These are phyloP conservation scores for Fusarium albosuccineum DNA, from an alignment of 2,329 filamentous ascomycete species.

Conservation along the genomic window DNA sequence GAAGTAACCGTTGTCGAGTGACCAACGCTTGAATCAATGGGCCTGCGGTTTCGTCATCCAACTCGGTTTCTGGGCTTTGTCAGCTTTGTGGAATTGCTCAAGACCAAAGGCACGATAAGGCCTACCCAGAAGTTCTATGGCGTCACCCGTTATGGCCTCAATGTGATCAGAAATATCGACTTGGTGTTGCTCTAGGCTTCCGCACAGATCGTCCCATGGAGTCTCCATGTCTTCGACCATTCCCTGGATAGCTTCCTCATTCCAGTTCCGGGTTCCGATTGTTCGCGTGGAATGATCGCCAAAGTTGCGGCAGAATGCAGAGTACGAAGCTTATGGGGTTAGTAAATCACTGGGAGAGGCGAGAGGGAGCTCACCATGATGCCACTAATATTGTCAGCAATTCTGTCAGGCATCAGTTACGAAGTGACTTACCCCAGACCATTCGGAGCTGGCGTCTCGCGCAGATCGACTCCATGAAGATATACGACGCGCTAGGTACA, in stretches of 20 bases:
- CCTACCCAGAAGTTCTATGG: slow-evolving; percentile 36
- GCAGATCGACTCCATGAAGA: slow-evolving; percentile 41
- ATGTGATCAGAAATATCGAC: slow-evolving; percentile 2
- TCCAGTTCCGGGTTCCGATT: slow-evolving; percentile 56
- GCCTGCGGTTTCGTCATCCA: not conserved
- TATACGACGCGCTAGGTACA: not conserved
- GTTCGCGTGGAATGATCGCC: slow-evolving; percentile 51
- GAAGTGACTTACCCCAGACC: slow-evolving; percentile 52
- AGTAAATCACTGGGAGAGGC: not conserved
- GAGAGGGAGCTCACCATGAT: slow-evolving; percentile 34
- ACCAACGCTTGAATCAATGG: slow-evolving; percentile 45
- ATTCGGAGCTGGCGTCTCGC: slow-evolving; percentile 45
- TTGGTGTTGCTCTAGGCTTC: not conserved
- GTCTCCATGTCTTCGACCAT: slow-evolving; percentile 52
- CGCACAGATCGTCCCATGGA: slow-evolving; percentile 49
- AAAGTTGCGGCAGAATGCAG: slow-evolving; percentile 58
- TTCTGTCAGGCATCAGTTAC: not conserved
- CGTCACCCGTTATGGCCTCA: not conserved
- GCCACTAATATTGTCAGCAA: slow-evolving; percentile 46
- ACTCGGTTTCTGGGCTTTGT: not conserved
- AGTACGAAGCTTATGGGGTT: slow-evolving; percentile 49
- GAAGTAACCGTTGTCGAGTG: slow-evolving; percentile 47
- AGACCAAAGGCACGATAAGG: fast-evolving
- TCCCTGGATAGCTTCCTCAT: slow-evolving; percentile 55
- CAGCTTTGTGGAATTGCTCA: not conserved